Evolutionary conservation across 2,329 filamentous ascomycete species (phyloP).

Genomic region (Leptodontidium sp.): DNA sequence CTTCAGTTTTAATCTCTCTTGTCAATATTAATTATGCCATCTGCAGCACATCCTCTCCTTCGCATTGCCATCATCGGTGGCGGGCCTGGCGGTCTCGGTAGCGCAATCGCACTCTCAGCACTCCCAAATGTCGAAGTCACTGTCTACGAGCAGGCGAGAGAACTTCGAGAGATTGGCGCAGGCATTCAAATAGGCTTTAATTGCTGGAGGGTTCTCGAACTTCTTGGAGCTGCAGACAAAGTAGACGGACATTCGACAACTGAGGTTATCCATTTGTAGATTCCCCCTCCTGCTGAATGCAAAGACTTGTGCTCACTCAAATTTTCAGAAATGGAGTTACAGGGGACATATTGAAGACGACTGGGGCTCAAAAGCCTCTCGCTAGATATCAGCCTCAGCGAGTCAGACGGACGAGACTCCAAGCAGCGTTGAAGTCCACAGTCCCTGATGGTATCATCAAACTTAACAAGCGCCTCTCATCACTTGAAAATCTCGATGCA

Average conservation of each 20-base stretch:
- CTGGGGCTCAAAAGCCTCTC: slow-evolving; percentile 13
- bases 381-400: slow-evolving; percentile 40
- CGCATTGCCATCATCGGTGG: slow-evolving; percentile 27
- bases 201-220: slow-evolving; percentile 56
- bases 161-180: slow-evolving; percentile 57
- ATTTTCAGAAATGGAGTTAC: slow-evolving; percentile 47
- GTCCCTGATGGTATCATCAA: slow-evolving; percentile 54
- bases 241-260: slow-evolving; percentile 49
- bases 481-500: slow-evolving; percentile 48
- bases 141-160: slow-evolving; percentile 55
- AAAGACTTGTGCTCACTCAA: background rate
- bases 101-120: slow-evolving; percentile 54
- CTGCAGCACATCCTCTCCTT: slow-evolving; percentile 15
- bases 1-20: background rate
- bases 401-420: slow-evolving; percentile 49
- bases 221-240: slow-evolving; percentile 53
- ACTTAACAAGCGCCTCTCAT: slow-evolving; percentile 54
- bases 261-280: slow-evolving; percentile 46
- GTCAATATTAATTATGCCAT: slow-evolving; percentile 11
- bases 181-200: slow-evolving; percentile 57
- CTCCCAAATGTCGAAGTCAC: slow-evolving; percentile 52
- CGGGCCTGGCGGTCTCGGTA: slow-evolving; percentile 46
- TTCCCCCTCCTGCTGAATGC: background rate
- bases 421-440: slow-evolving; percentile 57
- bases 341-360: slow-evolving; percentile 40